Evolutionary conservation across 2,329 filamentous ascomycete genomes (phyloP).

Genomic region (Alternaria gansuensis): DNA sequence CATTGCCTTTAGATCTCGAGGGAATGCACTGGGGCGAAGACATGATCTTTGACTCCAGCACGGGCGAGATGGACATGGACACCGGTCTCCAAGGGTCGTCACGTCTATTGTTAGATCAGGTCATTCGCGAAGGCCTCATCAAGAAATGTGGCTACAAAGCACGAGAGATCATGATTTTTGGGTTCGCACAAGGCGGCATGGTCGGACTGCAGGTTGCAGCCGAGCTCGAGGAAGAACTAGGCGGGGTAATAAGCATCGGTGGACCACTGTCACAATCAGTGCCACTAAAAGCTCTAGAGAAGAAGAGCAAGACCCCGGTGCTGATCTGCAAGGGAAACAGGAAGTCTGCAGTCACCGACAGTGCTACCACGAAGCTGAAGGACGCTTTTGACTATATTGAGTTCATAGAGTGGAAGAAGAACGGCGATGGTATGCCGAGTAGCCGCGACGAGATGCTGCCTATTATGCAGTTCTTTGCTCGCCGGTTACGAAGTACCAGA

Average conservation of each 20-base stretch:
- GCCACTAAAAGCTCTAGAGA: constrained; percentile 40
- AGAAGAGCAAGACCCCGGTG: constrained; percentile 70
- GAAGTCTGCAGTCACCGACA: constrained; percentile 65
- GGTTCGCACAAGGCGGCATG: constrained; percentile 68
- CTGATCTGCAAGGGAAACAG: constrained; percentile 67
- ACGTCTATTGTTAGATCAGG: constrained; percentile 54
- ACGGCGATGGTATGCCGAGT: constrained; percentile 82
- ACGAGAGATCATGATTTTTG: constrained; percentile 63
- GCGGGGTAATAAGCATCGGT: constrained; percentile 71
- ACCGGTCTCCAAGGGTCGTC: constrained; percentile 60
- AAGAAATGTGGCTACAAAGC: constrained; percentile 60
- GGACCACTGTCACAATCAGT: constrained; percentile 61
- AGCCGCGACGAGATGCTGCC: constrained; percentile 86
- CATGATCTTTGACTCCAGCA: constrained; percentile 63
- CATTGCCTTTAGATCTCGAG: constrained; percentile 73
- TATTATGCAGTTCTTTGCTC: constrained; percentile 83
- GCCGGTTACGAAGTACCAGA: constrained; percentile 66
- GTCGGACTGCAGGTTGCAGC: constrained; percentile 59
- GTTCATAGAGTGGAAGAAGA: constrained; percentile 58
- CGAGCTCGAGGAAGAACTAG: constrained; percentile 56
- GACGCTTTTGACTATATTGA: constrained; percentile 65
- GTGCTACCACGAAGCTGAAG: constrained; percentile 70
- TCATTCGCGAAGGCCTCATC: constrained; percentile 58
- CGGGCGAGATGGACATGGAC: constrained; percentile 64
- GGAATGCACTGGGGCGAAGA: constrained; percentile 72